These are phyloP conservation scores for Lithospermum erythrorhizon DNA, from an alignment of 257 asterid genomes.

Conservation along the genomic window DNA sequence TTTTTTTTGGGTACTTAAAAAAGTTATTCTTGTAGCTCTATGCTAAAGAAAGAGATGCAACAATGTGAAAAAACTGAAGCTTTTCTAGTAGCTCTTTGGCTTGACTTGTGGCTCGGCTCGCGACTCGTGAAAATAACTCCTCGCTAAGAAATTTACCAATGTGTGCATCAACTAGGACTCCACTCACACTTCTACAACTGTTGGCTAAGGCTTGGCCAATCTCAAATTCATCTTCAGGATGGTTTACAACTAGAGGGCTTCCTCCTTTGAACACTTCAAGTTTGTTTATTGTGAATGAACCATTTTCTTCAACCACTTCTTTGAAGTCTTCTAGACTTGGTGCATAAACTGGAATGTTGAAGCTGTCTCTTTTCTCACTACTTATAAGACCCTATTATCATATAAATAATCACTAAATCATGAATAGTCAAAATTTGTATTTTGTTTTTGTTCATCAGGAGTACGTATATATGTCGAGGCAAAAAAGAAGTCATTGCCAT, in stretches of 20 bases:
- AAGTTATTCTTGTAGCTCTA: background rate
- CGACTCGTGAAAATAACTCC: slow-evolving; percentile 60
- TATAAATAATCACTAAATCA: background rate
- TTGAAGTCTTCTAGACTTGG: slow-evolving; percentile 82
- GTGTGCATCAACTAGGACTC: slow-evolving; percentile 91
- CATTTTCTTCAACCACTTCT: slow-evolving; percentile 78
- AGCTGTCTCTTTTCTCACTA: slow-evolving; percentile 63
- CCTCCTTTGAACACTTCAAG: slow-evolving; percentile 80
- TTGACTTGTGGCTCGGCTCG: slow-evolving; percentile 47
- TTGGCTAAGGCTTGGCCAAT: slow-evolving; percentile 77
- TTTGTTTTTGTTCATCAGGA: no score
- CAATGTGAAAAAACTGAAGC: slow-evolving; percentile 81
- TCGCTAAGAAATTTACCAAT: slow-evolving; percentile 69
- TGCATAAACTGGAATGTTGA: slow-evolving; percentile 89
- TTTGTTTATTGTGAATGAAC: slow-evolving; percentile 55
- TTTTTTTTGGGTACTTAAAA: no score
- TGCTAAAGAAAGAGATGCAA: slow-evolving; percentile 78
- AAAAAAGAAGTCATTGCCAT: no score
- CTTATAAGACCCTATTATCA: slow-evolving; percentile 55
- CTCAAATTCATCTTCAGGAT: slow-evolving; percentile 72
- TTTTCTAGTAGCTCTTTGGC: slow-evolving; percentile 67
- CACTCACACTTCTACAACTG: slow-evolving; percentile 78
- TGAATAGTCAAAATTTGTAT: no score
- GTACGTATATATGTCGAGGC: no score
- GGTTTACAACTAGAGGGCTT: slow-evolving; percentile 82